Evolutionary conservation across 2,329 filamentous ascomycete genomes (phyloP), one percentile per base, ranked within the genome.

Genomic region (Chaetothyriales sp.): DNA sequence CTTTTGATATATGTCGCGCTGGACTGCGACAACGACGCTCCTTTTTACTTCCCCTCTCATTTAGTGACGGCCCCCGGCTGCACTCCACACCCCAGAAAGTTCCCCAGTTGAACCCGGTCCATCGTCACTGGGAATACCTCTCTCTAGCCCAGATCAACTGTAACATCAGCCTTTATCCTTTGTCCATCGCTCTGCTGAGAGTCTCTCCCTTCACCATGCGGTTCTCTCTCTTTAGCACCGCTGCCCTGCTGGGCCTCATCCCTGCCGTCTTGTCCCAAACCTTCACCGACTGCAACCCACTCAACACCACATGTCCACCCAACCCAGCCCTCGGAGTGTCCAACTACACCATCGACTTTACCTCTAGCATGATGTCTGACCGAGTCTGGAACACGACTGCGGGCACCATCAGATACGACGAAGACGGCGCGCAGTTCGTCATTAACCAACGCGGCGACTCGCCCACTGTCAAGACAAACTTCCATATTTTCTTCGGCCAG

Each of bases 401-500:
- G 48, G 84, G 85, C 48, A 68, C 67, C 7, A 73, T 90, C 50
- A 69, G 70, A 12, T 88, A 81, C 64, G 73, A 74, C 51, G 64
- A 73, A 45, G 69, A 78, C 0, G 85, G 84, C 39, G 83, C 84
- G 44, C 70, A 76, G 50, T 89, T 93, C 69, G 83, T 76, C 48
- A 81, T 95, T 67, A 70, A 66, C 51, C 74, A 81, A 63, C 75
- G 79, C 56, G 79, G 81, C 55, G 79, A 93, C 60, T 84, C 86
- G 0, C 85, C 87, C 1, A 93, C 86, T 1, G 77, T 94, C 55
- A 77, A 81, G 57, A 81, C 84, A 46, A 79, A 80, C 60, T 90
- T 88, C 65, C 92, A 87, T 70, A 84, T 94, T 67, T 88, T 93
- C 72, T 90, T 84, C 58, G 87, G 87, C 49, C 79, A 81, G 53